Percentiles rank a stretch among this genome's conserved stretches.
Conservation (phyloP, 148 eudicot genomes). For the Chenopodium formosanum region DNA sequence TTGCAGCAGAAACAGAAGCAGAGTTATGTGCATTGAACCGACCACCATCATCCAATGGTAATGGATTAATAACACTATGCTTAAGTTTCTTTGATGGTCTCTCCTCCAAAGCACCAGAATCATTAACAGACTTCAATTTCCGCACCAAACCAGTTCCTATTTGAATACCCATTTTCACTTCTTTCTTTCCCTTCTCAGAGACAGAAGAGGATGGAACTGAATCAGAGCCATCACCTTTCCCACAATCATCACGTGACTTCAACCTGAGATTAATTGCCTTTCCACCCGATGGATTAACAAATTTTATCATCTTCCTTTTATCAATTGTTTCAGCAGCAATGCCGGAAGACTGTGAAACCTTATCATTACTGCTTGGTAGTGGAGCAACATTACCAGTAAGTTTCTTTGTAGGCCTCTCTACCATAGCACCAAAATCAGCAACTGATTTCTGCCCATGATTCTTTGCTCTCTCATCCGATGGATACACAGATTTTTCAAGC, state of each 20-base stretch:
- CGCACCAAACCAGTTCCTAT: conserved; percentile 15
- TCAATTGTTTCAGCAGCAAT: neutral
- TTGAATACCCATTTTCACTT: conserved; percentile 1
- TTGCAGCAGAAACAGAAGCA: conserved; percentile 14
- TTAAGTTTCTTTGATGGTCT: conserved; percentile 38
- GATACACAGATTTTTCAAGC: too few species aligned
- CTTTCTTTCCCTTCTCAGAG: conserved; percentile 3
- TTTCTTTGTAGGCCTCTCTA: neutral
- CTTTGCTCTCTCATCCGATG: too few species aligned
- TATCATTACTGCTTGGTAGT: neutral
- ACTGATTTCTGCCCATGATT: neutral
- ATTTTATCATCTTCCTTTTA: neutral
- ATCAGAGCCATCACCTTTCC: conserved; percentile 6
- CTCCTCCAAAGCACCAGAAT: conserved; percentile 21
- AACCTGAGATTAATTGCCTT: neutral
- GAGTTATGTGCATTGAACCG: conserved; percentile 12
- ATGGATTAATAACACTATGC: conserved; percentile 19
- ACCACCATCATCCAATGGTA: conserved; percentile 11
- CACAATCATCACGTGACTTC: conserved; percentile 20
- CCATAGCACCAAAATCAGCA: neutral
- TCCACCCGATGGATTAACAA: neutral
- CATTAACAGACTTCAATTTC: conserved; percentile 13
- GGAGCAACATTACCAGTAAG: too few species aligned
- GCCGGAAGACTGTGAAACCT: neutral
- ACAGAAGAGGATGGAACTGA: neutral